Evolutionary conservation across 2,329 filamentous ascomycete species (phyloP).

Genomic region (Elsinoe necatrix): DNA sequence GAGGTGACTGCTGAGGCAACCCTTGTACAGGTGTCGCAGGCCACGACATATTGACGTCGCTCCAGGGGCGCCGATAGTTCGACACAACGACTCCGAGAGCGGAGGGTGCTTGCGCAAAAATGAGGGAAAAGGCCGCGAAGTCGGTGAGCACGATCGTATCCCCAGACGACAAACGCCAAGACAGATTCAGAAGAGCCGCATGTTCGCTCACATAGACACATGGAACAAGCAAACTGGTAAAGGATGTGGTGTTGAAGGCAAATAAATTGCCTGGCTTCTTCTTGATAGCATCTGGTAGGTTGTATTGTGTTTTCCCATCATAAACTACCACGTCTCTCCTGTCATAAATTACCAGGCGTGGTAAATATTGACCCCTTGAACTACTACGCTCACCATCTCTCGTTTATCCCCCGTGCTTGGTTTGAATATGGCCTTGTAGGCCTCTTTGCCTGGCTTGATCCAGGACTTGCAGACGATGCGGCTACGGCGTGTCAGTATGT

Average conservation of each 20-base stretch:
- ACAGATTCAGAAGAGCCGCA: neutral
- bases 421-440: too few relatives aligned
- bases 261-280: too few relatives aligned
- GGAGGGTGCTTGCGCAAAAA: constrained; percentile 4
- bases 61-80: neutral
- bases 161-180: constrained; percentile 7
- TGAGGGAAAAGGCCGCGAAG: constrained; percentile 3
- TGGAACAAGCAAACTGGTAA: too few relatives aligned
- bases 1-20: neutral
- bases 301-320: too few relatives aligned
- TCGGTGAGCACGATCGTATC: constrained; percentile 10
- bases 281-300: too few relatives aligned
- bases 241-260: too few relatives aligned
- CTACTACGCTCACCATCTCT: too few relatives aligned
- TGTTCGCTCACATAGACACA: too few relatives aligned
- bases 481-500: neutral
- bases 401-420: too few relatives aligned
- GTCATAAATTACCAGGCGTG: too few relatives aligned
- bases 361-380: too few relatives aligned
- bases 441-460: neutral
- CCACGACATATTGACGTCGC: constrained; percentile 12
- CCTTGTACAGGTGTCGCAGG: constrained; percentile 7
- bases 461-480: neutral
- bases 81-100: constrained; percentile 15
- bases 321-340: too few relatives aligned